Evolutionary conservation across 371 early-diverging fungal genomes (phyloP).

Genomic region (Mucor piriformis): DNA sequence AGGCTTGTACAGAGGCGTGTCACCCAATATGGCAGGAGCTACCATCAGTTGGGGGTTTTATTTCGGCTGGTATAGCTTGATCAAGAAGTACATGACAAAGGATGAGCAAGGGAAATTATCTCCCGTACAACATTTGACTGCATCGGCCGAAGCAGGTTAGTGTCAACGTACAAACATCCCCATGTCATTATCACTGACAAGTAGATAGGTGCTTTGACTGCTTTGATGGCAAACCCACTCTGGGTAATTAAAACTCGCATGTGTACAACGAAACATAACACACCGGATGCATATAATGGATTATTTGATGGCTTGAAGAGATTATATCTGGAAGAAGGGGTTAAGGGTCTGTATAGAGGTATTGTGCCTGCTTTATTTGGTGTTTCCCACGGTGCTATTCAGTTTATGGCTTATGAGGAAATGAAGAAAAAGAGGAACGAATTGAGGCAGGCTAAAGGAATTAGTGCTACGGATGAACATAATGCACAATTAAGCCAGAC

Average conservation of each 20-base stretch:
- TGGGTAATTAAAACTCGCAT: slow-evolving; percentile 97
- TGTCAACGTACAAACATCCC: background rate
- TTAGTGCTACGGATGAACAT: slow-evolving; percentile 33
- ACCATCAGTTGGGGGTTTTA: slow-evolving; percentile 94
- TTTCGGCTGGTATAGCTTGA: slow-evolving; percentile 85
- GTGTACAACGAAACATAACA: slow-evolving; percentile 70
- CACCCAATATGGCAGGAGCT: slow-evolving; percentile 92
- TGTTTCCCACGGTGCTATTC: slow-evolving; percentile 92
- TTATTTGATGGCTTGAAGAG: slow-evolving; percentile 70
- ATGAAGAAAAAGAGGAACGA: slow-evolving; percentile 78
- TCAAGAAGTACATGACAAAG: slow-evolving; percentile 76
- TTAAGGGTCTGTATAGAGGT: slow-evolving; percentile 86
- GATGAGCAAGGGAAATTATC: slow-evolving; percentile 60
- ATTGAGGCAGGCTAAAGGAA: slow-evolving; percentile 32
- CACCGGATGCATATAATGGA: slow-evolving; percentile 77
- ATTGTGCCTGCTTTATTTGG: slow-evolving; percentile 90
- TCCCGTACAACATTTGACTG: slow-evolving; percentile 78
- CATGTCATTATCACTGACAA: too few species aligned
- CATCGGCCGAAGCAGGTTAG: slow-evolving; percentile 77
- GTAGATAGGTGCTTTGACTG: slow-evolving; percentile 84
- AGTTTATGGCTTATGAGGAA: slow-evolving; percentile 97
- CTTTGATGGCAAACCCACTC: slow-evolving; percentile 86
- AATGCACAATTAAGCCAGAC: slow-evolving; percentile 55
- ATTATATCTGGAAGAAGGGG: slow-evolving; percentile 76
- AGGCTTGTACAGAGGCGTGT: slow-evolving; percentile 89